These are phyloP conservation scores for Lathyrus oleraceus DNA, from an alignment of 306 rosid species.

Conservation along the genomic window DNA sequence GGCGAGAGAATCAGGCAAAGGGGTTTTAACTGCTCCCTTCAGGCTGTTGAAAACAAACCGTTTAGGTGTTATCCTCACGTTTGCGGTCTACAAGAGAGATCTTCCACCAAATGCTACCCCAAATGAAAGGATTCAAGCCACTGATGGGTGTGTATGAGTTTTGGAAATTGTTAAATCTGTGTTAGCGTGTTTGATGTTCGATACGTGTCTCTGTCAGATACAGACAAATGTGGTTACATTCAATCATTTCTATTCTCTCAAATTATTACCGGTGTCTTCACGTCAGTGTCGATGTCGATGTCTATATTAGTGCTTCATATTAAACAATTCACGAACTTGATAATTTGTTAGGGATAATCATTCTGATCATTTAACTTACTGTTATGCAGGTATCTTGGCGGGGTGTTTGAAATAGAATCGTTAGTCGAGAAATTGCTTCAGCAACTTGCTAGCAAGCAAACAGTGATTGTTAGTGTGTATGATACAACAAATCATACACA, in stretches of 20 bases:
- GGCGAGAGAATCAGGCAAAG: slow-evolving; percentile 94
- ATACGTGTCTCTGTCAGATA: too few relatives aligned
- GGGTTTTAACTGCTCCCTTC: slow-evolving; percentile 93
- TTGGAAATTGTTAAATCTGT: slow-evolving; percentile 12
- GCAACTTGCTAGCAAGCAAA: slow-evolving; percentile 97
- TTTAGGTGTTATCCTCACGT: slow-evolving; percentile 92
- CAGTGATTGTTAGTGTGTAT: slow-evolving; percentile 83
- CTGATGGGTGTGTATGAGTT: slow-evolving; percentile 72
- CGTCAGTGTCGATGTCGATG: too few relatives aligned
- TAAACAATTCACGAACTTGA: not conserved
- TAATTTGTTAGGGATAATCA: not conserved
- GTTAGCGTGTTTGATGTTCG: not conserved
- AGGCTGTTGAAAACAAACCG: slow-evolving; percentile 81
- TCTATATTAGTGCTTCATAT: too few relatives aligned
- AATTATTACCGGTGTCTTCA: too few relatives aligned
- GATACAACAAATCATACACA: slow-evolving; percentile 78
- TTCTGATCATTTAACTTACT: slow-evolving; percentile 15
- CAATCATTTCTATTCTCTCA: too few relatives aligned
- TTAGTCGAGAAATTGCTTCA: slow-evolving; percentile 96
- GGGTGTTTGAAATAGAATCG: slow-evolving; percentile 89
- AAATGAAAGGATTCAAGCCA: slow-evolving; percentile 82
- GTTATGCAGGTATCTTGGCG: slow-evolving; percentile 88
- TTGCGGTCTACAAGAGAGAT: slow-evolving; percentile 90
- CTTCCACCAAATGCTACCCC: slow-evolving; percentile 91
- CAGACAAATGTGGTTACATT: too few relatives aligned